Conservation (phyloP, 2,329 filamentous ascomycete genomes). For the Cytospora leucostoma region DNA sequence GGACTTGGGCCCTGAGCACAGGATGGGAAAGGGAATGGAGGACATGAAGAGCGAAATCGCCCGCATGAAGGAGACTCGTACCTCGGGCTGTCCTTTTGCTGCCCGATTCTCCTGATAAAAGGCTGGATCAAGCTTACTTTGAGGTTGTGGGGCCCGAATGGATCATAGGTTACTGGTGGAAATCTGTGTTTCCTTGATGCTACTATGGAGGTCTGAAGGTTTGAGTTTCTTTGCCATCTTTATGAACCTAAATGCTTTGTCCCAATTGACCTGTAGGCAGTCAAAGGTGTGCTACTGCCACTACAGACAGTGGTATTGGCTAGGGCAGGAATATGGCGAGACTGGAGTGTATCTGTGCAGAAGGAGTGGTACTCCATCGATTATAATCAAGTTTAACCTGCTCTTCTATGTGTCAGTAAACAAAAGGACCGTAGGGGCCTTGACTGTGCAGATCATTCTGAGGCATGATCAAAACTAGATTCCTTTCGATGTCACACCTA, state of each 20-base stretch:
- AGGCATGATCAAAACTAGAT: background rate
- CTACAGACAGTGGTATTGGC: background rate
- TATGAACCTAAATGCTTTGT: no score
- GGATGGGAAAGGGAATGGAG: background rate
- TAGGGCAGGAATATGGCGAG: background rate
- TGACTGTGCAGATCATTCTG: background rate
- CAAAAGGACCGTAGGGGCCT: background rate
- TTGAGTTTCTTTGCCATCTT: no score
- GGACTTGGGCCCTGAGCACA: background rate
- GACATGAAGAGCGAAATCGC: conserved; percentile 6
- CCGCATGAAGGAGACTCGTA: background rate
- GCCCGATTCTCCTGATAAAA: background rate
- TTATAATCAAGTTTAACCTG: background rate
- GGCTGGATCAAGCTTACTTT: no score
- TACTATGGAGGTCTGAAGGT: no score
- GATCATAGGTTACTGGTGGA: background rate
- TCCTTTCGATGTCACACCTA: no score
- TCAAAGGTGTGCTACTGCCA: background rate
- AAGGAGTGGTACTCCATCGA: background rate
- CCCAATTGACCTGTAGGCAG: background rate
- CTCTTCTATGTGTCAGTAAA: background rate
- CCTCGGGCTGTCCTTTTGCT: conserved; percentile 4
- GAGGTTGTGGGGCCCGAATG: background rate
- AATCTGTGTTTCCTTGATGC: background rate
- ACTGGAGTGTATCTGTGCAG: background rate